Percentiles rank a stretch among this genome's conserved stretches.
phyloP scores from a whole-genome alignment of 2,329 filamentous ascomycete genomes.

The Sclerotinia borealis region DNA sequence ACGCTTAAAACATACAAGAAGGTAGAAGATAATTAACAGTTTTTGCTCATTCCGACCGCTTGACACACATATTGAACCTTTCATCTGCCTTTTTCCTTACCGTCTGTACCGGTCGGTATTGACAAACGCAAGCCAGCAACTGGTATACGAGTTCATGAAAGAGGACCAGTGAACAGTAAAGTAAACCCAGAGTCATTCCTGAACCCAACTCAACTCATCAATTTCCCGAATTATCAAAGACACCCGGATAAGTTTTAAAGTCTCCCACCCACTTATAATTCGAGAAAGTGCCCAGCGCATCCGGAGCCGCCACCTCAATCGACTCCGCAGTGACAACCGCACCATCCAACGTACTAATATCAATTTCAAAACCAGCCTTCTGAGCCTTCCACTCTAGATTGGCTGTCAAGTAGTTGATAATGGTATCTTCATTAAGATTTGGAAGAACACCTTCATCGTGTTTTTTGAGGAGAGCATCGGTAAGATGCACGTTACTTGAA shows the following conservation, averaged over 20 bases:
- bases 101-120: not conserved
- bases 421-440: conserved; percentile 25
- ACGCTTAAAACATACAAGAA: too few relatives aligned
- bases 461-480: conserved; percentile 30
- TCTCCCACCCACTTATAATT: conserved; percentile 12
- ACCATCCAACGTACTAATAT: not conserved
- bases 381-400: conserved; percentile 25
- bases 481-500: conserved; percentile 35
- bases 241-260: conserved; percentile 3
- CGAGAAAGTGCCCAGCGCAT: not conserved
- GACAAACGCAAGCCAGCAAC: not conserved
- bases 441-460: conserved; percentile 25
- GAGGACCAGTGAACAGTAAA: not conserved
- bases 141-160: not conserved
- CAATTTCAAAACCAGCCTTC: not conserved
- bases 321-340: not conserved
- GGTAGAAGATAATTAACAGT: not conserved
- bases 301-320: conserved; percentile 4
- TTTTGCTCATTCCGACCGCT: not conserved
- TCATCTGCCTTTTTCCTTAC: not conserved
- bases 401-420: conserved; percentile 26
- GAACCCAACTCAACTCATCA: not conserved
- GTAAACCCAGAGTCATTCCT: not conserved
- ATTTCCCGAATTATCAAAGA: not conserved
- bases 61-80: not conserved